Evolutionary conservation across 208 protist species (phyloP).

Genomic region (Novymonas esmeraldas): DNA sequence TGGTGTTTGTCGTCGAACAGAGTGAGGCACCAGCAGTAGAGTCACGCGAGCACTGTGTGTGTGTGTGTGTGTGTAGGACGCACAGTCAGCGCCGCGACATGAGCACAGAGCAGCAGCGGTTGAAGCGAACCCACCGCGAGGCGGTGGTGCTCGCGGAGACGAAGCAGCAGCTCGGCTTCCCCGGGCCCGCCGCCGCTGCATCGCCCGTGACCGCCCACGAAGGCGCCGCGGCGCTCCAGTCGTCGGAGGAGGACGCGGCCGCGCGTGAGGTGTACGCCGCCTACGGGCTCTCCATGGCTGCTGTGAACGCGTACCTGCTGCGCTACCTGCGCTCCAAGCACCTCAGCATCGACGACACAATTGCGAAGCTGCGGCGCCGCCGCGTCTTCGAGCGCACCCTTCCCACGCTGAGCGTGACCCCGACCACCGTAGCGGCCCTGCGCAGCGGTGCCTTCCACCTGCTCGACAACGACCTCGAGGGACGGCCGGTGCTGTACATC

Average conservation of each 20-base stretch:
- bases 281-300: constrained; percentile 28
- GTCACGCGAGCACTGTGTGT: too few species aligned
- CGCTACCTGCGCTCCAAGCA: constrained; percentile 62
- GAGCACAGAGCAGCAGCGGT: constrained; percentile 25
- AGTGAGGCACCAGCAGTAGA: too few species aligned
- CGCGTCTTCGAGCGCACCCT: constrained; percentile 64
- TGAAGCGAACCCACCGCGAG: constrained; percentile 36
- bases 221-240: constrained; percentile 12
- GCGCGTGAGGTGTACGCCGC: constrained; percentile 13
- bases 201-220: constrained; percentile 4
- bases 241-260: constrained; percentile 6
- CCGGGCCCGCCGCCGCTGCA: constrained; percentile 1
- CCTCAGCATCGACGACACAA: constrained; percentile 44
- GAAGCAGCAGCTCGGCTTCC: constrained; percentile 34
- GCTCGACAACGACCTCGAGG: constrained; percentile 44
- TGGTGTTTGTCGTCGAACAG: too few species aligned
- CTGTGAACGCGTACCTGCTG: constrained; percentile 60
- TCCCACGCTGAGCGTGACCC: constrained; percentile 59
- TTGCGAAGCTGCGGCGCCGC: constrained; percentile 59
- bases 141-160: constrained; percentile 36
- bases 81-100: too few species aligned
- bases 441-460: constrained; percentile 57
- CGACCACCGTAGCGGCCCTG: constrained; percentile 41
- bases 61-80: too few species aligned
- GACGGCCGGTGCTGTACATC: constrained; percentile 60